These are phyloP conservation scores for Suillus plorans DNA, from an alignment of 768 basidiomycete genomes.

Conservation along the genomic window DNA sequence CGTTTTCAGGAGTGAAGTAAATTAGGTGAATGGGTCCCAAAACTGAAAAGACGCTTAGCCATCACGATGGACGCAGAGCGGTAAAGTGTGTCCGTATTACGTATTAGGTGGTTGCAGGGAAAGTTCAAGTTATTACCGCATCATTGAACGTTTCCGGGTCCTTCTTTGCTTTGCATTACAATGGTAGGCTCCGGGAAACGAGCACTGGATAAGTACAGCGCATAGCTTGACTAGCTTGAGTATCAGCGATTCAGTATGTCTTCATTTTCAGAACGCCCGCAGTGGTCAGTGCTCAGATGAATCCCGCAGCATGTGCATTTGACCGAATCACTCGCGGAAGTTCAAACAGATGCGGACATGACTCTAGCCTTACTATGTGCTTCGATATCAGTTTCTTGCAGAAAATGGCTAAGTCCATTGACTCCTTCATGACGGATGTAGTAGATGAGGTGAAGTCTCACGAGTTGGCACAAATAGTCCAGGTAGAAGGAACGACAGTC, in stretches of 20 bases:
- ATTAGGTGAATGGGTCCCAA: slow-evolving; percentile 15
- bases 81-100: not conserved
- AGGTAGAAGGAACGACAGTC: not conserved
- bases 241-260: not conserved
- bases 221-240: not conserved
- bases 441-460: not conserved
- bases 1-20: slow-evolving; percentile 34
- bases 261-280: not conserved
- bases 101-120: not conserved
- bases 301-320: not conserved
- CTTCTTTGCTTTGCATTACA: not conserved
- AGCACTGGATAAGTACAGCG: not conserved
- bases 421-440: not conserved
- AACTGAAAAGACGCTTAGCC: slow-evolving; percentile 1
- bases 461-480: not conserved
- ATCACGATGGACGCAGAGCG: not conserved
- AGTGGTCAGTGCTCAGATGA: not conserved
- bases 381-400: not conserved
- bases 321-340: not conserved
- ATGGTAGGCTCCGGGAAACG: not conserved
- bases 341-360: not conserved
- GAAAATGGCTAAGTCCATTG: not conserved
- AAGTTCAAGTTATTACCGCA: not conserved
- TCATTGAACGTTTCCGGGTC: not conserved
- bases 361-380: not conserved